A percentile compares a stretch with the other conserved stretches of the same genome.
Evolutionary conservation across 73 alveolate genomes (phyloP).

Genomic region (Paramecium biaurelia): DNA sequence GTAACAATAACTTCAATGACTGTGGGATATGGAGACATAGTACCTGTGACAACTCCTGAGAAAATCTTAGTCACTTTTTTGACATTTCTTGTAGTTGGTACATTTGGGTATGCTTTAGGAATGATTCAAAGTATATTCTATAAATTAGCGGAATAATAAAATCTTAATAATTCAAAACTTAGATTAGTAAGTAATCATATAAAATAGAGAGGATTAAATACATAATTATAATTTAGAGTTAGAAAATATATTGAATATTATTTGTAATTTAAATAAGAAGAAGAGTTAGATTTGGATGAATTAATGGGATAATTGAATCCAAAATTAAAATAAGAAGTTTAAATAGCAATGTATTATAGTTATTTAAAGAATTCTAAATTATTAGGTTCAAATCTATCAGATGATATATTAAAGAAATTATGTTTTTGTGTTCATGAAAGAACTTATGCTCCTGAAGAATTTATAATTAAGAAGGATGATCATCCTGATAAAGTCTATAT

Average conservation of each 20-base stretch:
- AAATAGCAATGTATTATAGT: not conserved
- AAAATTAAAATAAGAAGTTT: constrained; percentile 24
- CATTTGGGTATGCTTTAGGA: constrained; percentile 49
- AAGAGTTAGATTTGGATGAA: constrained; percentile 30
- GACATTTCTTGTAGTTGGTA: not conserved
- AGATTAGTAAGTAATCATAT: constrained; percentile 14
- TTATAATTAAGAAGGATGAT: not conserved
- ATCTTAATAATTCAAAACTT: not conserved
- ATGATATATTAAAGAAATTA: not conserved
- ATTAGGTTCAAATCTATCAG: not conserved
- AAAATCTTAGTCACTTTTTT: constrained; percentile 20
- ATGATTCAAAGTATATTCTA: constrained; percentile 31
- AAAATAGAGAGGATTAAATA: constrained; percentile 3
- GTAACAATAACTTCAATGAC: constrained; percentile 42
- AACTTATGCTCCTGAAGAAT: constrained; percentile 43
- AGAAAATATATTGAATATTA: constrained; percentile 46
- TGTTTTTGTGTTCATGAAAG: constrained; percentile 14
- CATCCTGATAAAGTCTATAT: constrained; percentile 9
- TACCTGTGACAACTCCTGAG: constrained; percentile 47
- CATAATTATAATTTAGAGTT: constrained; percentile 38
- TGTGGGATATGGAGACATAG: constrained; percentile 49
- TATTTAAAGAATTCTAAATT: not conserved
- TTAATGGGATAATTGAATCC: constrained; percentile 32
- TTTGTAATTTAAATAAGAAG: constrained; percentile 18
- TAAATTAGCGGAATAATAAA: constrained; percentile 29